Conservation (phyloP, 1,139 yeast species). For the Pichia sp. region DNA sequence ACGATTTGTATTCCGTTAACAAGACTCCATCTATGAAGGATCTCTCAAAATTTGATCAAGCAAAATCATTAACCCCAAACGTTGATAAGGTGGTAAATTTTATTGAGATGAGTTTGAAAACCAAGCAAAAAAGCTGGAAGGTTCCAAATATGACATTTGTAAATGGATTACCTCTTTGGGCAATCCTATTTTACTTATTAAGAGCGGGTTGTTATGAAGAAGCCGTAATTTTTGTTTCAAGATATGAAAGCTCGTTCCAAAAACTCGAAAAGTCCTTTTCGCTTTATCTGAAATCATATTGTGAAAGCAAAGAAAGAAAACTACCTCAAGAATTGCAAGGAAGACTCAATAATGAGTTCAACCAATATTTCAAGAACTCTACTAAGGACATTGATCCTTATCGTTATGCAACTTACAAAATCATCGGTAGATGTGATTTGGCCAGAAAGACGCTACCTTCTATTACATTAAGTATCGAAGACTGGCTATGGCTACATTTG, state of each 20-base stretch:
- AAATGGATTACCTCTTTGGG: constrained; percentile 91
- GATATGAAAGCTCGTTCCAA: constrained; percentile 58
- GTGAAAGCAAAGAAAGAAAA: constrained; percentile 49
- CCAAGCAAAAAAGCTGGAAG: constrained; percentile 42
- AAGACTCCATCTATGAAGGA: background rate
- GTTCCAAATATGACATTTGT: constrained; percentile 52
- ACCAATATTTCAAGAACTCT: constrained; percentile 69
- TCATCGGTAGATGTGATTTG: constrained; percentile 87
- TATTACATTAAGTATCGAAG: constrained; percentile 80
- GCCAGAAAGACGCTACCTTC: constrained; percentile 71
- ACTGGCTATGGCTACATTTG: constrained; percentile 95
- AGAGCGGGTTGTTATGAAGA: constrained; percentile 81
- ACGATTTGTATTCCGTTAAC: constrained; percentile 58
- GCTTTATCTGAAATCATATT: constrained; percentile 68
- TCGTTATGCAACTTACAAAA: constrained; percentile 84
- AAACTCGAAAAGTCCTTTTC: constrained; percentile 86
- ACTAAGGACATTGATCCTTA: constrained; percentile 74
- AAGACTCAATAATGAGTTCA: constrained; percentile 74
- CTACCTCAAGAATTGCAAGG: constrained; percentile 68
- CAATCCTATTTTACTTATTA: constrained; percentile 73
- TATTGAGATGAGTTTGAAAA: constrained; percentile 27
- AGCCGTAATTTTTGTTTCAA: constrained; percentile 57
- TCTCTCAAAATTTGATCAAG: background rate
- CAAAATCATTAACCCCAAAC: constrained; percentile 19
- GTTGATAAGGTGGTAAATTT: constrained; percentile 25